These are phyloP conservation scores for Blastobotrys illinoisensis DNA, from an alignment of 1,139 yeast species.

Conservation along the genomic window DNA sequence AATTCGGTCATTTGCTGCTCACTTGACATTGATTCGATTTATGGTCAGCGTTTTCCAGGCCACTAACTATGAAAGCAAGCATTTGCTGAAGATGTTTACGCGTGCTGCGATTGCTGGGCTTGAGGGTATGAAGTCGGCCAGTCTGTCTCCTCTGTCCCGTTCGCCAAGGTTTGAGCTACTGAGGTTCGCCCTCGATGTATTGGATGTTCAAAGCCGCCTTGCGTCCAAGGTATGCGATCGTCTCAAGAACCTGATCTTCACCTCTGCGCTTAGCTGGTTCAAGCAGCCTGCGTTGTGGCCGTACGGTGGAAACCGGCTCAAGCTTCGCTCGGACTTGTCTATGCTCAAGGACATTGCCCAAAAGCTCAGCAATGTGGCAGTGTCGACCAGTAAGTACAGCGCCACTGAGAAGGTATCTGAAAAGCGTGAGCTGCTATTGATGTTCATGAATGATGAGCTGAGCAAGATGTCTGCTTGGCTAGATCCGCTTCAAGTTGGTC, in stretches of 20 bases:
- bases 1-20: slow-evolving; percentile 61
- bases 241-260: slow-evolving; percentile 50
- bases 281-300: slow-evolving; percentile 61
- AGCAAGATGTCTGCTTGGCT: slow-evolving; percentile 73
- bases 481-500: slow-evolving; percentile 53
- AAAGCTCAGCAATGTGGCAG: slow-evolving; percentile 14
- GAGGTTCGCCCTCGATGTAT: slow-evolving; percentile 59
- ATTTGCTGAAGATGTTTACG: slow-evolving; percentile 64
- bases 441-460: slow-evolving; percentile 73
- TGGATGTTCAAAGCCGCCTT: slow-evolving; percentile 45
- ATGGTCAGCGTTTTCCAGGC: slow-evolving; percentile 83
- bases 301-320: slow-evolving; percentile 73
- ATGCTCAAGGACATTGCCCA: slow-evolving; percentile 37
- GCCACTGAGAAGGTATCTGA: slow-evolving; percentile 18
- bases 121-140: slow-evolving; percentile 48
- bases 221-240: slow-evolving; percentile 35
- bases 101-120: slow-evolving; percentile 57
- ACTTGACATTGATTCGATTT: slow-evolving; percentile 59
- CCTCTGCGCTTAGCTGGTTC: slow-evolving; percentile 79
- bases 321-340: slow-evolving; percentile 63
- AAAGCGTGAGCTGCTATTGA: slow-evolving; percentile 49
- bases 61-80: slow-evolving; percentile 65
- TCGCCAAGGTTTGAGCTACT: slow-evolving; percentile 69
- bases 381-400: slow-evolving; percentile 8
- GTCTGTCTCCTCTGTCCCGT: slow-evolving; percentile 79